A percentile compares a stretch with the other conserved stretches of the same genome.
These are phyloP conservation scores for Melastoma candidum DNA, from an alignment of 441 rosid species.

Conservation along the genomic window DNA sequence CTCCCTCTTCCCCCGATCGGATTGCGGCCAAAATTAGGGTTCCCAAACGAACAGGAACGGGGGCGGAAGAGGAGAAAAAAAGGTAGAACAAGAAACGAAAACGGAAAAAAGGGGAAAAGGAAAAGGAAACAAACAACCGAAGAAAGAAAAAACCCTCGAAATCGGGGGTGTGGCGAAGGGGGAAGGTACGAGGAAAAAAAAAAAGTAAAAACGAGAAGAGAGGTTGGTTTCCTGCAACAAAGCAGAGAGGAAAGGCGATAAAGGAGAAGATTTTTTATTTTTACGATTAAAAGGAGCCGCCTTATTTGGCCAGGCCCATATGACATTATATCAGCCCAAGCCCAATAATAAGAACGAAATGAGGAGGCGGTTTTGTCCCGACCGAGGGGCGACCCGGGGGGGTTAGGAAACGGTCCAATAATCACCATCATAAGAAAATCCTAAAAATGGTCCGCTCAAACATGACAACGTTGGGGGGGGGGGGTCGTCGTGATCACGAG, in stretches of 20 bases:
- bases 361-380: background rate
- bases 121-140: background rate
- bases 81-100: background rate
- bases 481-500: no score
- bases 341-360: background rate
- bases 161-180: conserved; percentile 10
- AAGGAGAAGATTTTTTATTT: no score
- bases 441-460: no score
- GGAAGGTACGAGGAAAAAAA: background rate
- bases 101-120: background rate
- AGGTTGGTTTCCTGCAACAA: background rate
- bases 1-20: background rate
- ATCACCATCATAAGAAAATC: conserved; percentile 8
- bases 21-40: conserved; percentile 11
- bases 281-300: no score
- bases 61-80: background rate
- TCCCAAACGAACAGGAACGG: background rate
- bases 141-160: conserved; percentile 14
- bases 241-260: no score
- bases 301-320: no score
- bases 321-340: no score
- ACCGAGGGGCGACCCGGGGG: background rate
- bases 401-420: background rate
- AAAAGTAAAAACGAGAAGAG: background rate
- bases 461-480: no score